phyloP scores from a whole-genome alignment of 2,329 filamentous ascomycete species.

The Pseudonectria foliicola region DNA sequence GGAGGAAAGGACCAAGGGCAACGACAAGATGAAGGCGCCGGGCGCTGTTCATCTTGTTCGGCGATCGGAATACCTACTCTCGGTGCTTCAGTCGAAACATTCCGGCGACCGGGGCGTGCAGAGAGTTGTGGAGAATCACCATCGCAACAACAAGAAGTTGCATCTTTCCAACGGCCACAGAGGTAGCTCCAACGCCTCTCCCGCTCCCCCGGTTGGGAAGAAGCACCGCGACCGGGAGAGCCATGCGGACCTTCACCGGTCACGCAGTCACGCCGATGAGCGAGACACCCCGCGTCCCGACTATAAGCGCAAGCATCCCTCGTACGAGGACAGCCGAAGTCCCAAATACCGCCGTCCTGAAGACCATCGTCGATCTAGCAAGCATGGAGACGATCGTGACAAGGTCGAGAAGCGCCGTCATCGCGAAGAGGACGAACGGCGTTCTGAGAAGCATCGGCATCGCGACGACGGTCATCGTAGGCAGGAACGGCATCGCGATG shows the following conservation, averaged over 20 bases:
- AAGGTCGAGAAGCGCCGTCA: too few relatives aligned
- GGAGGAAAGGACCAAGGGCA: slow-evolving; percentile 74
- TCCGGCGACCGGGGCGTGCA: slow-evolving; percentile 69
- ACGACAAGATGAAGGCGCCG: slow-evolving; percentile 79
- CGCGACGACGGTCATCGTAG: slow-evolving; percentile 11
- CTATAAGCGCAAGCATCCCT: slow-evolving; percentile 54
- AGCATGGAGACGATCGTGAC: slow-evolving; percentile 21
- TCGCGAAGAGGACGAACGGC: slow-evolving; percentile 17
- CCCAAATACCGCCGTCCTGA: slow-evolving; percentile 37
- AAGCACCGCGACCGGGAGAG: slow-evolving; percentile 42
- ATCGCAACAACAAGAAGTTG: slow-evolving; percentile 84
- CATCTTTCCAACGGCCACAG: slow-evolving; percentile 52
- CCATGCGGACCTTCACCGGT: slow-evolving; percentile 42
- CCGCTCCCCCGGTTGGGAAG: slow-evolving; percentile 46
- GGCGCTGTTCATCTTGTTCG: slow-evolving; percentile 96
- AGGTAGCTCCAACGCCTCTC: slow-evolving; percentile 62
- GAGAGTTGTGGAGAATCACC: slow-evolving; percentile 81
- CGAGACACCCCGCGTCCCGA: slow-evolving; percentile 45
- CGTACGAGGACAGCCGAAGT: slow-evolving; percentile 36
- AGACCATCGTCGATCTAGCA: slow-evolving; percentile 31
- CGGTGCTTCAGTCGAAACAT: slow-evolving; percentile 84
- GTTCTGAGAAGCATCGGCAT: slow-evolving; percentile 14
- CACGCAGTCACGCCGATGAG: slow-evolving; percentile 45
- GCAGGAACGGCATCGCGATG: slow-evolving; percentile 5
- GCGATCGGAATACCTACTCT: slow-evolving; percentile 88